Conservation (phyloP, 352 stramenopile species). For the Globisporangium viniferum region DNA sequence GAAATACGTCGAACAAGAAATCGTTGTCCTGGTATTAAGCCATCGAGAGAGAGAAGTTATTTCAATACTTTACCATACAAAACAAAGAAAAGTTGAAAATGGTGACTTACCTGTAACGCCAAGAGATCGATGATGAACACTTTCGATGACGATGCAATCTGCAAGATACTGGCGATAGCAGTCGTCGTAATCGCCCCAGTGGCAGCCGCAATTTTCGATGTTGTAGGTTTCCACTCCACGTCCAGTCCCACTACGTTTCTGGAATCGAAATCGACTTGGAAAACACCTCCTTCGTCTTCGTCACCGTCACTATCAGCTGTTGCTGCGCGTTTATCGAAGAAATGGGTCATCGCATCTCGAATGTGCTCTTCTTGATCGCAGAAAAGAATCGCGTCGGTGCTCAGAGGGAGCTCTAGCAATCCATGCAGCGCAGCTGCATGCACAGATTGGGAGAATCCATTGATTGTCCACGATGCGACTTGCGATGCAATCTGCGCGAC, state of each 20-base stretch:
- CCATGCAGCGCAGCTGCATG: constrained; percentile 1
- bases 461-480: constrained; percentile 5
- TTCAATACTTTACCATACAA: neutral
- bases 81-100: neutral
- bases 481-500: constrained; percentile 20
- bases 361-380: constrained; percentile 36
- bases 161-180: constrained; percentile 54
- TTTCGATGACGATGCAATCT: constrained; percentile 42
- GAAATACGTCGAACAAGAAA: constrained; percentile 46
- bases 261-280: neutral
- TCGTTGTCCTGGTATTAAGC: constrained; percentile 26
- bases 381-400: constrained; percentile 28
- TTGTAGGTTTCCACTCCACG: constrained; percentile 62
- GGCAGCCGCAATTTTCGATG: constrained; percentile 18
- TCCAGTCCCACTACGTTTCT: constrained; percentile 45
- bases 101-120: constrained; percentile 42
- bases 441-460: constrained; percentile 7
- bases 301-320: neutral
- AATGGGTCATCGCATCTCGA: constrained; percentile 23
- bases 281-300: neutral
- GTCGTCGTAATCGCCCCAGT: constrained; percentile 21
- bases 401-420: constrained; percentile 28
- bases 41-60: neutral
- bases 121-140: constrained; percentile 65
- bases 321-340: constrained; percentile 12